Percentiles rank a stretch among this genome's conserved stretches.
phyloP scores from a whole-genome alignment of 129 eudicot species.

The Gnaphalium uliginosum region DNA sequence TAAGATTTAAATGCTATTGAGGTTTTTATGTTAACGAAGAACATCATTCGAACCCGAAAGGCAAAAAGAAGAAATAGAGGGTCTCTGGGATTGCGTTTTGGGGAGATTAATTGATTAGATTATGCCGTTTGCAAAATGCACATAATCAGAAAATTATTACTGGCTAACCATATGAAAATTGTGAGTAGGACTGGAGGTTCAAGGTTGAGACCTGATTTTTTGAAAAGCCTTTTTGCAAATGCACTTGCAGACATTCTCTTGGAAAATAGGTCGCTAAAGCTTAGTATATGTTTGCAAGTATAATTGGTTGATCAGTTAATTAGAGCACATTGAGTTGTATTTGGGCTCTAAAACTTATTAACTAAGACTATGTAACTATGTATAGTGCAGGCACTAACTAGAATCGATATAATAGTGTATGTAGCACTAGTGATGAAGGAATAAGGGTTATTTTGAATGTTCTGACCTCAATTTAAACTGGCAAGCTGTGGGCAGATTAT shows the following conservation, averaged over 20 bases:
- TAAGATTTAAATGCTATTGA: background rate
- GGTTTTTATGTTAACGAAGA: slow-evolving; percentile 2
- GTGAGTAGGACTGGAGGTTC: too few species aligned
- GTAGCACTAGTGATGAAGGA: background rate
- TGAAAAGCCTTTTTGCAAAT: background rate
- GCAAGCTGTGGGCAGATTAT: background rate
- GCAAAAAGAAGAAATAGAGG: background rate
- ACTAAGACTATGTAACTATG: background rate
- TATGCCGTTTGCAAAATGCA: too few species aligned
- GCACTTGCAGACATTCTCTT: background rate
- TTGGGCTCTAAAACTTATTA: background rate
- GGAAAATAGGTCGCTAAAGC: background rate
- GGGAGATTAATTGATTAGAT: too few species aligned
- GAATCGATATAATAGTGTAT: background rate
- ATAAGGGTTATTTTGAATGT: background rate
- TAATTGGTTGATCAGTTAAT: background rate
- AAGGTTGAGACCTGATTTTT: too few species aligned
- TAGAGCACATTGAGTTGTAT: background rate
- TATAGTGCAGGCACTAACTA: background rate
- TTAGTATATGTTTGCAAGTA: too few species aligned
- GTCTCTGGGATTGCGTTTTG: too few species aligned
- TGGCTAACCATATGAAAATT: too few species aligned
- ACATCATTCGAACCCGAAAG: slow-evolving; percentile 12
- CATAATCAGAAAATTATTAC: too few species aligned
- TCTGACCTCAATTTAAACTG: background rate